Conservation (phyloP, 1,139 yeast species). For the Candida sanyaensis region DNA sequence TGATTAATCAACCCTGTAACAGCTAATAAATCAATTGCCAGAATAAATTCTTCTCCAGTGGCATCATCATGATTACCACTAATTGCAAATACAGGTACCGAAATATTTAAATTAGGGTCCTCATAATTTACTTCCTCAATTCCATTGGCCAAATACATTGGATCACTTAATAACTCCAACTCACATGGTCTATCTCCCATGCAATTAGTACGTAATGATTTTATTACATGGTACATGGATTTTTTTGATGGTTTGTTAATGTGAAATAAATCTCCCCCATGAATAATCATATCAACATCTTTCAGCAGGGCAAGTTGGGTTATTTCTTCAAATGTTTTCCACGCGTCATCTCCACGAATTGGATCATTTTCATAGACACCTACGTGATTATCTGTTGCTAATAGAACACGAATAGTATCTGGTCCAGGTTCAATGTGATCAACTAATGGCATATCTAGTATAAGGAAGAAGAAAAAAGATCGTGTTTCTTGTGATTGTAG, state of each 20-base stretch:
- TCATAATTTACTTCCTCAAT: constrained; percentile 80
- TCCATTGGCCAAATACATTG: constrained; percentile 57
- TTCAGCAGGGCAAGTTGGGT: constrained; percentile 67
- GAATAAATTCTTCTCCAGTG: constrained; percentile 82
- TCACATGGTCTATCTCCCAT: constrained; percentile 90
- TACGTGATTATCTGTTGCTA: constrained; percentile 96
- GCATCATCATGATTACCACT: constrained; percentile 98
- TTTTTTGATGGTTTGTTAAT: constrained; percentile 86
- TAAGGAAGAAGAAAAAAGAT: neutral
- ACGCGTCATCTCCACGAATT: constrained; percentile 86
- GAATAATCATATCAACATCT: constrained; percentile 88
- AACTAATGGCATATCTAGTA: constrained; percentile 38
- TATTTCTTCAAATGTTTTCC: constrained; percentile 85
- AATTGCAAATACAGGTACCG: constrained; percentile 92
- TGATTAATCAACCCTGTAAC: constrained; percentile 86
- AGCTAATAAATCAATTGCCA: constrained; percentile 84
- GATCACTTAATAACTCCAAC: constrained; percentile 80
- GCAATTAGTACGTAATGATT: constrained; percentile 68
- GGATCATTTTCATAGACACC: constrained; percentile 92
- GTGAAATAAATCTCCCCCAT: constrained; percentile 93
- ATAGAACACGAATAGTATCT: constrained; percentile 70
- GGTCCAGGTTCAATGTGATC: constrained; percentile 42
- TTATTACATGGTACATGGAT: constrained; percentile 81
- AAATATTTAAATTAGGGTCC: constrained; percentile 85
- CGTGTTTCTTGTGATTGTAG: neutral